phyloP scores from a whole-genome alignment of 805 yeast species.

The Saccharomyces kudriavzevii region DNA sequence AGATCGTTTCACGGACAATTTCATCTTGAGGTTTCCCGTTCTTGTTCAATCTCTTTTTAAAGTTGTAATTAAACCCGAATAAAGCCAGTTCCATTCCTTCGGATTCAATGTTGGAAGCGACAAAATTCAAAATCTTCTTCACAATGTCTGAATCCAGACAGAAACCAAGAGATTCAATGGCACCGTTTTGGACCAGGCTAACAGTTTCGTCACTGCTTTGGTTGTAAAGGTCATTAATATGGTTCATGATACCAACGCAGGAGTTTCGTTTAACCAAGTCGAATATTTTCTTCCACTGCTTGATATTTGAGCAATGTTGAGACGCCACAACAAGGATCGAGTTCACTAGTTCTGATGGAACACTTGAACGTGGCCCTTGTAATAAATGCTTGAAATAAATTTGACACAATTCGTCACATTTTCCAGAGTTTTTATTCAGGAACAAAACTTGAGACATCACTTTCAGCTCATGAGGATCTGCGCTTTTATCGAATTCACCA shows the following conservation, averaged over 20 bases:
- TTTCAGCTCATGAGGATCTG: slow-evolving; percentile 34
- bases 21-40: slow-evolving; percentile 1
- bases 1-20: slow-evolving; percentile 31
- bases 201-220: slow-evolving; percentile 20
- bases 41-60: slow-evolving; percentile 8
- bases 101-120: slow-evolving; percentile 46
- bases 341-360: slow-evolving; percentile 46
- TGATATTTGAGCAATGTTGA: slow-evolving; percentile 30
- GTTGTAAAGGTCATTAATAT: slow-evolving; percentile 12
- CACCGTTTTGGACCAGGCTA: slow-evolving; percentile 40
- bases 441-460: slow-evolving; percentile 21
- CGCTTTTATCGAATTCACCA: slow-evolving; percentile 15
- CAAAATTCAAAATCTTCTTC: slow-evolving; percentile 48
- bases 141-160: slow-evolving; percentile 39
- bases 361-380: slow-evolving; percentile 44
- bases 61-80: slow-evolving; percentile 42
- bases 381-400: slow-evolving; percentile 40
- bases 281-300: slow-evolving; percentile 53
- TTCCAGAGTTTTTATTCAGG: slow-evolving; percentile 12
- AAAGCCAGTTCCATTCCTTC: slow-evolving; percentile 48
- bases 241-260: slow-evolving; percentile 31
- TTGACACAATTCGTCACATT: slow-evolving; percentile 29
- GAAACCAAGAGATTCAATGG: slow-evolving; percentile 49
- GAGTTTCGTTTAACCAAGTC: slow-evolving; percentile 46
- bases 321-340: slow-evolving; percentile 39